Base-by-base conservation (phyloP, 495 filamentous ascomycete species). In the Penicillium soppii region DNA sequence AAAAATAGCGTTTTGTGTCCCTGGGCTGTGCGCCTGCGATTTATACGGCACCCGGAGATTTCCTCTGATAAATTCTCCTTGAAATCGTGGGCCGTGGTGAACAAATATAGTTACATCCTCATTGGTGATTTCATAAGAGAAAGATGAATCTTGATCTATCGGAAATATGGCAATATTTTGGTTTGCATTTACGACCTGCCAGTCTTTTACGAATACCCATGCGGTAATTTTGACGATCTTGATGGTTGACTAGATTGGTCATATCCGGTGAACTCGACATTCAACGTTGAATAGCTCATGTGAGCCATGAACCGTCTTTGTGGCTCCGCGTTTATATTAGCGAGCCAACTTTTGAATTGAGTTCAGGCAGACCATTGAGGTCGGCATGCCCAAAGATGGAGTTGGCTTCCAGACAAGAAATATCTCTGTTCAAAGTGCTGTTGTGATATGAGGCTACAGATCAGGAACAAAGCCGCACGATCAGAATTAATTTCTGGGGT, bases 241-340 rank as follows among this genome's bases (percentile, higher is more conserved):
- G 15, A 20, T 1, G 35, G 17, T 20, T 38, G 35, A 38, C 17
- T 38, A 9, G 8, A 0, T 38, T 17, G 35, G 35, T 20, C 35
- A 20, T 21, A 20, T 38, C 16, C 16, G 1, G 16, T 7, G 8
- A 21, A 38, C 35, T 38, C 17, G 35, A 38, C 35, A 21, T 38
- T 38, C 35, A 38, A 38, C 35, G 35, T 38, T 38, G 35, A 38
- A 38, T 38, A 38, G 25, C 25, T n/a, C n/a, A n/a, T n/a, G n/a
- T n/a, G n/a, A n/a, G n/a, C n/a, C n/a, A n/a, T n/a, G n/a, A n/a
- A n/a, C n/a, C n/a, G n/a, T n/a, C n/a, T n/a, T n/a, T n/a, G n/a
- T n/a, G n/a, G n/a, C n/a, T n/a, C n/a, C n/a, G n/a, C n/a, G n/a
- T n/a, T n/a, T n/a, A n/a, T n/a, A n/a, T n/a, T n/a, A n/a, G n/a